These are phyloP conservation scores for Leccinum barrowsii DNA, from an alignment of 768 basidiomycete genomes.

Conservation along the genomic window DNA sequence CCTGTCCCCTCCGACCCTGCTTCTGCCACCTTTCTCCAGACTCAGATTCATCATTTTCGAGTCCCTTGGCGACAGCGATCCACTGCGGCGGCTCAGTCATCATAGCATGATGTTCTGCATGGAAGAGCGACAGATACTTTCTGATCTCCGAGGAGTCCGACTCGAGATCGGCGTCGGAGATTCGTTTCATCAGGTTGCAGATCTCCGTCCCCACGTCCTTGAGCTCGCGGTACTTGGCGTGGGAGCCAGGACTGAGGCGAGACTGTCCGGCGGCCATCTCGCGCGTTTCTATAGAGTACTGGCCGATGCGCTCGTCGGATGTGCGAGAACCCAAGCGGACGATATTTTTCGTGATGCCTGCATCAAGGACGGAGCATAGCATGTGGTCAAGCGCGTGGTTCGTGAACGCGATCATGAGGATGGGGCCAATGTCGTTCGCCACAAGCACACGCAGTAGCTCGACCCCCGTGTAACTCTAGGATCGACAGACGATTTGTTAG, in stretches of 20 bases:
- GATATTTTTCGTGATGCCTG: constrained; percentile 56
- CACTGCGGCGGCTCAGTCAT: constrained; percentile 46
- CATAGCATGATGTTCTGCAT: constrained; percentile 46
- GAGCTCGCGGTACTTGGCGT: constrained; percentile 35
- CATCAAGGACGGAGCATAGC: constrained; percentile 61
- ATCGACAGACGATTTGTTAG: neutral
- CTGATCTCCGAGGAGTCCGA: constrained; percentile 38
- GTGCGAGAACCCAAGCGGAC: constrained; percentile 70
- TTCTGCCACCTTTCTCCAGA: constrained; percentile 33
- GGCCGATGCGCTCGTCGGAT: constrained; percentile 53
- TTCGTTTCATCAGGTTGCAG: constrained; percentile 40
- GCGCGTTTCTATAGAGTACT: constrained; percentile 58
- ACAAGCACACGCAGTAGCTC: constrained; percentile 69
- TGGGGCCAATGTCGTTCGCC: constrained; percentile 47
- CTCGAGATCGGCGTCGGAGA: constrained; percentile 32
- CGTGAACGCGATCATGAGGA: constrained; percentile 63
- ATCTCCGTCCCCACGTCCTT: constrained; percentile 48
- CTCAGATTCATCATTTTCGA: constrained; percentile 15
- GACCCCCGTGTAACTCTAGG: constrained; percentile 61
- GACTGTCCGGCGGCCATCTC: constrained; percentile 45
- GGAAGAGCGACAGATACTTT: constrained; percentile 39
- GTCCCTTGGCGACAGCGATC: constrained; percentile 33
- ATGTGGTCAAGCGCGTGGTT: constrained; percentile 81
- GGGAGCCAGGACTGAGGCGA: constrained; percentile 36
- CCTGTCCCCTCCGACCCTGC: constrained; percentile 28